phyloP scores from a whole-genome alignment of 768 basidiomycete species.

The Leccinum variicolor region DNA sequence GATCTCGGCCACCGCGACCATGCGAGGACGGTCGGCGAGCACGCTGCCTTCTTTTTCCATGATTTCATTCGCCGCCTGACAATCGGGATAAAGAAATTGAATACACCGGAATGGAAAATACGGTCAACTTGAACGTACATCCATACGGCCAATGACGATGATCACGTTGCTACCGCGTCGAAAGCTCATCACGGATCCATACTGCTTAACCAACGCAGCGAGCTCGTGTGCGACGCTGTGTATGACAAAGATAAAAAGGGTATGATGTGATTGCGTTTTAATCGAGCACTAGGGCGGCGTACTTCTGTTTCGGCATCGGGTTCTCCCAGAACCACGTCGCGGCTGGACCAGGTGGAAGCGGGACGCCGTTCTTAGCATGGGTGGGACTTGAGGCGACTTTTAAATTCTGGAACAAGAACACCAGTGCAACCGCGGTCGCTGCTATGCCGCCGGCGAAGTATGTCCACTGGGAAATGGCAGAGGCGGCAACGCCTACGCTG shows the following conservation, averaged over 20 bases:
- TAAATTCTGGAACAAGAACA: neutral
- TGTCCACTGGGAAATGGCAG: neutral
- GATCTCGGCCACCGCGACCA: conserved; percentile 51
- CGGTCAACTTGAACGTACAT: conserved; percentile 7
- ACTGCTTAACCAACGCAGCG: conserved; percentile 49
- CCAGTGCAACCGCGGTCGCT: neutral
- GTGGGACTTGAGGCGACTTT: neutral
- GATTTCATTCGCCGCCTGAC: conserved; percentile 49
- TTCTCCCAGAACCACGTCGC: neutral
- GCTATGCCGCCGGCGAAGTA: neutral
- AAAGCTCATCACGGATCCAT: conserved; percentile 54
- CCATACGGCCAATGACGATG: conserved; percentile 15
- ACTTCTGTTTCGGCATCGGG: neutral
- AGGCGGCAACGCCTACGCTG: neutral
- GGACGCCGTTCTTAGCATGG: neutral
- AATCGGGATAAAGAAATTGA: neutral
- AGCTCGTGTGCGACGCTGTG: conserved; percentile 23
- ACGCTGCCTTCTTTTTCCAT: conserved; percentile 57
- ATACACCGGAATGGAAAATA: neutral
- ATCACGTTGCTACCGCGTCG: conserved; percentile 37
- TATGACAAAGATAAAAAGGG: neutral
- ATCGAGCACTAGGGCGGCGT: neutral
- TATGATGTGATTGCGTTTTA: neutral
- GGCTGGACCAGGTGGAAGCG: neutral
- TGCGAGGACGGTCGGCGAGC: conserved; percentile 46